Evolutionary conservation across 805 yeast species (phyloP), one percentile per base, ranked within the genome.

Genomic region (Schizosaccharomyces octosporus): DNA sequence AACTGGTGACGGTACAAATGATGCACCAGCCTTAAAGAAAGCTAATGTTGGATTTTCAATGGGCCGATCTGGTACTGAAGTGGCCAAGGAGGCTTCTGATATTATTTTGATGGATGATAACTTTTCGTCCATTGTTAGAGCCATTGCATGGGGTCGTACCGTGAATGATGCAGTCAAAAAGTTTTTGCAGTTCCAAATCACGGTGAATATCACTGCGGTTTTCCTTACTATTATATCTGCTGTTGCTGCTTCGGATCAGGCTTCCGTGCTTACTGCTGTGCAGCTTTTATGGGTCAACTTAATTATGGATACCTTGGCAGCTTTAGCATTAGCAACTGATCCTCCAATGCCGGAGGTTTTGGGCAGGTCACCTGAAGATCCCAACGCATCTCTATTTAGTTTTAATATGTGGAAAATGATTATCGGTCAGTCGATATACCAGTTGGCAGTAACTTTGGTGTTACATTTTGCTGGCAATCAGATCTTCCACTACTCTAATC

Each of bases 331-430:
- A 67, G 98, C 98, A 5, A 93, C 98, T 2, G 98, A 93, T 70
- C 89, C 90, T 67, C 98, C 98, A 0, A 89, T 87, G 67, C 85
- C 83, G 59, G 79, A 83, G 51, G 82, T 87, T 55, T 75, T 93
- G 69, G 80, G 84, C 64, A 77, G 87, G 61, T 82, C 80, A 68
- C 99, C 98, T 1, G 87, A 83, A 54, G 93, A 95, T 42, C 79
- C 96, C 68, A 73, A 75, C 27, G 78, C 81, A 17, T 85, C 94
- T 1, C 76, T 93, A 72, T 90, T 93, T 65, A 77, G 95, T 4
- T 82, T 83, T 2, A 84, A 95, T 9, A 93, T 93, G 89, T 93
- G 98, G 98, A 93, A 93, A 72, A 90, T 93, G 97, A 93, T 93
- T 66, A 64, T 89, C 59, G 93, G 95, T 2, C 97, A 93, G 73